Base-by-base conservation (phyloP, 768 basidiomycete genomes). In the Serpula lacrymans region DNA sequence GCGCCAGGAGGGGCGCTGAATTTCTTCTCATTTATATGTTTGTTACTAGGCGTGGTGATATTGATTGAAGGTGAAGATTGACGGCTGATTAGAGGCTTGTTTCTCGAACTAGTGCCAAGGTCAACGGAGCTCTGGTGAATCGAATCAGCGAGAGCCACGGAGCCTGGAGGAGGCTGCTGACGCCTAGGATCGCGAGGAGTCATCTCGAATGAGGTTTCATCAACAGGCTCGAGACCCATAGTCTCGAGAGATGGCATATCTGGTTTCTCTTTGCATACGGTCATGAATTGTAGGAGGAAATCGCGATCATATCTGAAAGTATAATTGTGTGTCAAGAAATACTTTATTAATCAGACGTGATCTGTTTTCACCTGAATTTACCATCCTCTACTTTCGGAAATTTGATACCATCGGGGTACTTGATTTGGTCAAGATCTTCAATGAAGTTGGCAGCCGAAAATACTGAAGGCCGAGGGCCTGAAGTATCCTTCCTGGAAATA, bases 271-370 rank as follows among this genome's bases (percentile, higher is more conserved):
- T 82, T 89, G 74, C 96, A 99, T 45, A 95, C 67, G 18, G 69
- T 65, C 88, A 96, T 93, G 70, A 99, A 99, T 59, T 99, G 95
- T 43, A 99, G 66, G 18, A 99, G 76, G 80, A 99, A 99, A 14
- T 94, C 91, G 25, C 94, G 91, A 61, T 97, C 92, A 60, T 99
- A 99, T 55, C 95, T 91, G 47, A 17, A 25, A 36, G 17, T n/a
- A n/a, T n/a, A n/a, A n/a, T n/a, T n/a, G n/a, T n/a, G n/a, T n/a
- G n/a, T n/a, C n/a, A n/a, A n/a, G n/a, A n/a, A n/a, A n/a, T n/a
- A n/a, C n/a, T n/a, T n/a, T n/a, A n/a, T n/a, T n/a, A n/a, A n/a
- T n/a, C n/a, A n/a, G n/a, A n/a, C n/a, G n/a, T n/a, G n/a, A n/a
- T n/a, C n/a, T 53, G 45, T 64, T n/a, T n/a, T n/a, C n/a, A 88